These are phyloP conservation scores for Penicillium daleae DNA, from an alignment of 495 filamentous ascomycete species.

Conservation along the genomic window DNA sequence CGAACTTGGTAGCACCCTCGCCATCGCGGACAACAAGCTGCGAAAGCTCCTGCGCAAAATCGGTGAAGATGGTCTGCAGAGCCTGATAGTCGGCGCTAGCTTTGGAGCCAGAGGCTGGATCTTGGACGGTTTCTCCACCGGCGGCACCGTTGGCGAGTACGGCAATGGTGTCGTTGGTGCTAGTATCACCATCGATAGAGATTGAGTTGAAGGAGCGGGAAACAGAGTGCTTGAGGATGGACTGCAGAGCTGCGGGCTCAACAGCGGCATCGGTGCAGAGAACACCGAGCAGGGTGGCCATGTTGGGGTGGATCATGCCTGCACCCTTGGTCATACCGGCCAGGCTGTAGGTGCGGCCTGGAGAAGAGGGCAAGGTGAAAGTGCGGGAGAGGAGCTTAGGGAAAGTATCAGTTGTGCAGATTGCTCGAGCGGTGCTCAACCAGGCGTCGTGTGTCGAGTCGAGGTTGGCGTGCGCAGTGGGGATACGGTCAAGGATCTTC, in stretches of 20 bases:
- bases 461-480: slow-evolving; percentile 69
- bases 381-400: slow-evolving; percentile 88
- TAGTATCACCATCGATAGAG: slow-evolving; percentile 94
- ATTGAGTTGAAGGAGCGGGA: slow-evolving; percentile 95
- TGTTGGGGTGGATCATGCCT: slow-evolving; percentile 99
- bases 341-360: slow-evolving; percentile 71
- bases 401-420: slow-evolving; percentile 99
- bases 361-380: slow-evolving; percentile 84
- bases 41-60: slow-evolving; percentile 80
- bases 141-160: slow-evolving; percentile 94
- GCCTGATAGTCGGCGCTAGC: slow-evolving; percentile 64
- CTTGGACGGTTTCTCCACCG: slow-evolving; percentile 58
- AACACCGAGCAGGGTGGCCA: slow-evolving; percentile 94
- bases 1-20: slow-evolving; percentile 98
- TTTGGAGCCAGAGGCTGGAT: slow-evolving; percentile 54
- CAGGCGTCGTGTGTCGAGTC: slow-evolving; percentile 80
- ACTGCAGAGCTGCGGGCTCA: slow-evolving; percentile 64
- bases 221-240: slow-evolving; percentile 73
- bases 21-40: slow-evolving; percentile 95
- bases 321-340: slow-evolving; percentile 98
- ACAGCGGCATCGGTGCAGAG: slow-evolving; percentile 93
- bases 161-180: slow-evolving; percentile 95
- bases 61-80: slow-evolving; percentile 70
- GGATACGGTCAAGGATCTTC: slow-evolving; percentile 85
- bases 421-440: slow-evolving; percentile 84